Percentiles rank a stretch among this genome's conserved stretches.
Conservation (phyloP, 345 rosid genomes). For the Salix dunnii region DNA sequence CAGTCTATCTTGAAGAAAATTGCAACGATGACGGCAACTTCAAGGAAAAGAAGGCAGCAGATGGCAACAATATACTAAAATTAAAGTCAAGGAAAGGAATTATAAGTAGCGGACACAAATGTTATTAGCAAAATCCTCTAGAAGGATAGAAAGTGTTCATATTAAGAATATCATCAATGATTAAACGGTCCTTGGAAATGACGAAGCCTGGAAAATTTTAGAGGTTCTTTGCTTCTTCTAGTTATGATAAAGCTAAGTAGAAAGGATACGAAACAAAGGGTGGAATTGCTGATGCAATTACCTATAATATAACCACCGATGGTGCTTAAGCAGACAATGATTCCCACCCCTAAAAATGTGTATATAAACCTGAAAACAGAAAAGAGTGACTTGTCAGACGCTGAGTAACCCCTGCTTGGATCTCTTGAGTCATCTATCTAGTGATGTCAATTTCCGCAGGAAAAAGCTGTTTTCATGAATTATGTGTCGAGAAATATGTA, state of each 20-base stretch:
- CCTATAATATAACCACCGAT: slow-evolving; percentile 33
- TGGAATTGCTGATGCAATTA: slow-evolving; percentile 31
- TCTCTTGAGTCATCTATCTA: background rate
- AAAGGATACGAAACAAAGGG: slow-evolving; percentile 50
- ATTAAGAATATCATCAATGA: background rate
- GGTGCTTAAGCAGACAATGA: slow-evolving; percentile 48
- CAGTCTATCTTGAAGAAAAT: slow-evolving; percentile 48
- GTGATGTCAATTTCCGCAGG: no score
- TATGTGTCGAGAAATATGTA: background rate
- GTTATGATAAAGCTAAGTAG: background rate
- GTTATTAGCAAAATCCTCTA: background rate
- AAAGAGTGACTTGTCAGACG: background rate
- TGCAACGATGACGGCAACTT: slow-evolving; percentile 32
- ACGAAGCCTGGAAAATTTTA: background rate
- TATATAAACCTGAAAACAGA: slow-evolving; percentile 49
- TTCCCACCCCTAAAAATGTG: slow-evolving; percentile 45
- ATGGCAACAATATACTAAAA: slow-evolving; percentile 38
- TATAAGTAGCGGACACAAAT: background rate
- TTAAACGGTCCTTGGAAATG: background rate
- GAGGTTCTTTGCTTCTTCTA: background rate
- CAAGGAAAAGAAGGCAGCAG: slow-evolving; percentile 36
- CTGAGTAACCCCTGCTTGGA: background rate
- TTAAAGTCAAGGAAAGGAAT: slow-evolving; percentile 25
- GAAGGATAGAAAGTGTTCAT: background rate
- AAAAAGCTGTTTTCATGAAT: background rate